Conservation (phyloP, 2,329 filamentous ascomycete genomes). For the Cladorrhinum sp. region DNA sequence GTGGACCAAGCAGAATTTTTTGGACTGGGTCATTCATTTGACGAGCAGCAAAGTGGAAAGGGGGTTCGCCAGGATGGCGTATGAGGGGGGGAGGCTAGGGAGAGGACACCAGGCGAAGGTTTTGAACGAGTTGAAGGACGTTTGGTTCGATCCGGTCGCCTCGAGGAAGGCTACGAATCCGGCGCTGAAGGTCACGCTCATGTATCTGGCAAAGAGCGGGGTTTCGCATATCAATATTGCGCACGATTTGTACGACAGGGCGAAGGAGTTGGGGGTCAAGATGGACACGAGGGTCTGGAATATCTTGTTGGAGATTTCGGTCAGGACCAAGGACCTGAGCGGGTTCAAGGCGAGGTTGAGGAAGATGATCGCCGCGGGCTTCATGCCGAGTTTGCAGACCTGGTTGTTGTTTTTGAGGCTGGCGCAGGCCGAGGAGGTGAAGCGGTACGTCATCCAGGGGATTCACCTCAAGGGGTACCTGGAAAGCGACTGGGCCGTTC, state of each 20-base stretch:
- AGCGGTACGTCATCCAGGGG: slow-evolving; percentile 43
- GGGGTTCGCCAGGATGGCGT: not conserved
- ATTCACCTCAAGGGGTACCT: slow-evolving; percentile 48
- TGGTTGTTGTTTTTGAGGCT: slow-evolving; percentile 50
- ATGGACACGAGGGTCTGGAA: slow-evolving; percentile 49
- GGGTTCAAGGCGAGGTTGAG: slow-evolving; percentile 41
- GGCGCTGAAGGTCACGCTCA: slow-evolving; percentile 44
- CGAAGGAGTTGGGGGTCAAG: slow-evolving; percentile 37
- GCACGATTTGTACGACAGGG: slow-evolving; percentile 36
- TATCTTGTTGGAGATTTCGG: slow-evolving; percentile 42
- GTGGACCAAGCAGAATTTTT: not conserved
- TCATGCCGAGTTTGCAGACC: slow-evolving; percentile 41
- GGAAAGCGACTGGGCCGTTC: slow-evolving; percentile 35
- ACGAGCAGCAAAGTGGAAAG: not conserved
- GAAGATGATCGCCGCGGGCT: slow-evolving; percentile 41
- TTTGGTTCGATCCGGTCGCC: slow-evolving; percentile 38
- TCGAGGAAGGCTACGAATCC: slow-evolving; percentile 36
- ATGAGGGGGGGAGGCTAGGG: not conserved
- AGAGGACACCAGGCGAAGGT: slow-evolving; percentile 38
- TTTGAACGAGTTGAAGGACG: slow-evolving; percentile 37
- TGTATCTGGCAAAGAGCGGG: slow-evolving; percentile 36
- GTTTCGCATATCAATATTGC: slow-evolving; percentile 28
- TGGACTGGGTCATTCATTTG: not conserved
- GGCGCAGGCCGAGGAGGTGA: slow-evolving; percentile 57
- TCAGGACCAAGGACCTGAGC: slow-evolving; percentile 39